These are phyloP conservation scores for Cercospora sojina DNA, from an alignment of 2,329 filamentous ascomycete genomes.

Conservation along the genomic window DNA sequence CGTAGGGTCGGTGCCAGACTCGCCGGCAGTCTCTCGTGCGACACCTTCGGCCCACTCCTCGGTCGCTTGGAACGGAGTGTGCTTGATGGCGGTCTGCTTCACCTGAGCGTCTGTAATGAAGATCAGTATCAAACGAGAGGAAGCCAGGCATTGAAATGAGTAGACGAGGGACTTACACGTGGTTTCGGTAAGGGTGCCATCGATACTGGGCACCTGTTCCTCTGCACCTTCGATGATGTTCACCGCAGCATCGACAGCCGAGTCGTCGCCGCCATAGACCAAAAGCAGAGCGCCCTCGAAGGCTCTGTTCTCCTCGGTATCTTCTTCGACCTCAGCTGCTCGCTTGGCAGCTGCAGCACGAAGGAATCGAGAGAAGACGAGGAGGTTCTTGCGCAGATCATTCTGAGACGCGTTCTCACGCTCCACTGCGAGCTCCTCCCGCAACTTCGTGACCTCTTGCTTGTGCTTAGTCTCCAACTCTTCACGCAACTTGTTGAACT, in stretches of 20 bases:
- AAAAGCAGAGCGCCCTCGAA: slow-evolving; percentile 76
- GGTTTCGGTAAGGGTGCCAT: slow-evolving; percentile 63
- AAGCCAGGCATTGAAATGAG: neutral
- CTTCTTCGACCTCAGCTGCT: slow-evolving; percentile 64
- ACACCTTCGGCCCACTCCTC: slow-evolving; percentile 52
- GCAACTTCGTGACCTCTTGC: slow-evolving; percentile 56
- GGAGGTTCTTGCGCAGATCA: slow-evolving; percentile 60
- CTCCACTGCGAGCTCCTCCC: slow-evolving; percentile 57
- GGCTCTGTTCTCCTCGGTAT: slow-evolving; percentile 73
- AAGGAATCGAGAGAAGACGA: slow-evolving; percentile 75
- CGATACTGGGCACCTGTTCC: slow-evolving; percentile 65
- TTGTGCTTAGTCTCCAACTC: slow-evolving; percentile 56
- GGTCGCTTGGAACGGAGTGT: slow-evolving; percentile 56
- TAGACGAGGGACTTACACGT: slow-evolving; percentile 61
- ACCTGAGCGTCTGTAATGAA: slow-evolving; percentile 38
- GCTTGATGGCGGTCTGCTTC: slow-evolving; percentile 44
- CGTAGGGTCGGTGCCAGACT: slow-evolving; percentile 61
- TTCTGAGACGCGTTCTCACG: slow-evolving; percentile 50
- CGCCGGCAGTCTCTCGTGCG: slow-evolving; percentile 44
- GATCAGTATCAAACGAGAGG: neutral
- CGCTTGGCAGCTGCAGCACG: slow-evolving; percentile 73
- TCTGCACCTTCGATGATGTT: slow-evolving; percentile 72
- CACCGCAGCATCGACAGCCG: slow-evolving; percentile 70
- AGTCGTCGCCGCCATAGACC: slow-evolving; percentile 75
- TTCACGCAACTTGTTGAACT: slow-evolving; percentile 58